Percentiles rank a stretch among this genome's conserved stretches.
Conservation (phyloP, 495 filamentous ascomycete genomes). For the Aspergillus conjunctus region DNA sequence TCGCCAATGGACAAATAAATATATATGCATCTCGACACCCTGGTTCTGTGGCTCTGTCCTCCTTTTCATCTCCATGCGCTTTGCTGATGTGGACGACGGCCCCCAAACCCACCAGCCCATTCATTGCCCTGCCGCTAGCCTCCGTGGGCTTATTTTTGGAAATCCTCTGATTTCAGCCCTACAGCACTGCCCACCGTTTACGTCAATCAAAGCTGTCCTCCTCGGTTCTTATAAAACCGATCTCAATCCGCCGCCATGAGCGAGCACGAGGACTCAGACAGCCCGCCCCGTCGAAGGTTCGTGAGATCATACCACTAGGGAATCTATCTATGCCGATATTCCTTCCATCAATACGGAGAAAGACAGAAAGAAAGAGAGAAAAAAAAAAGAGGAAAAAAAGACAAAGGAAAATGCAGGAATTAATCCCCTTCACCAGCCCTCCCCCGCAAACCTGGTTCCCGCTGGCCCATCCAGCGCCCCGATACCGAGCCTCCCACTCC, state of each 20-base stretch:
- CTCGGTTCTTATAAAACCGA: not conserved
- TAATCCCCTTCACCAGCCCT: not conserved
- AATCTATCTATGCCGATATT: not conserved
- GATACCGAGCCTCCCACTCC: conserved; percentile 22
- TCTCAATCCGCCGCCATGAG: not conserved
- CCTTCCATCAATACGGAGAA: not conserved
- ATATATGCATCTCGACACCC: too few species aligned
- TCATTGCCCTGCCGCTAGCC: not conserved
- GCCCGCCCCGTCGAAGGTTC: not conserved
- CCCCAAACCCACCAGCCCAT: too few species aligned
- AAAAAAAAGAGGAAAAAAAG: conserved; percentile 1
- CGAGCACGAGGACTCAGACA: not conserved
- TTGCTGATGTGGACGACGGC: too few species aligned
- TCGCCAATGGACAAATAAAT: not conserved
- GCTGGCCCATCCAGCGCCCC: conserved; percentile 41
- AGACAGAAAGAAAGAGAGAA: not conserved
- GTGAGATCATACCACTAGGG: not conserved
- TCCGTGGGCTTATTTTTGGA: not conserved
- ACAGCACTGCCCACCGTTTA: not conserved
- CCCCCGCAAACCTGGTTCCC: conserved; percentile 33
- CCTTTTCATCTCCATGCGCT: not conserved
- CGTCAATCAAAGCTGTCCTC: not conserved
- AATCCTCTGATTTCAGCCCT: not conserved
- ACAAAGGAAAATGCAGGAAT: not conserved
- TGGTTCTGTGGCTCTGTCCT: not conserved